Evolutionary conservation across 305 asterid species (phyloP).

Genomic region (Rubia occidens): DNA sequence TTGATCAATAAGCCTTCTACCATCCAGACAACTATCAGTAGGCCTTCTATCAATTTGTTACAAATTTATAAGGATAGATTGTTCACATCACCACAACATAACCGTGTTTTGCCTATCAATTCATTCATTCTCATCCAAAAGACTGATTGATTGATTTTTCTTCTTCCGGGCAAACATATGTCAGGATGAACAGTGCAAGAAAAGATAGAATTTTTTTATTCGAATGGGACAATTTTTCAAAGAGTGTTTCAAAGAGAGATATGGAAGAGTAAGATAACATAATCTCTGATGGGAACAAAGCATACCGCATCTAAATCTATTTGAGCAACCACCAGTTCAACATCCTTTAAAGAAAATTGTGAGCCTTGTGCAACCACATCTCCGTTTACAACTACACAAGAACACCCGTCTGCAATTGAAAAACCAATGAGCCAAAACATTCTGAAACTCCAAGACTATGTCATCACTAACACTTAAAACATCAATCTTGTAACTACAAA

Average conservation of each 20-base stretch:
- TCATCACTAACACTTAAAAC: not conserved
- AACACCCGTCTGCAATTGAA: constrained; percentile 71
- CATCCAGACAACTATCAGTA: not conserved
- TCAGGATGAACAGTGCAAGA: not conserved
- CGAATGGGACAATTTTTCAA: not conserved
- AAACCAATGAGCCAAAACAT: constrained; percentile 19
- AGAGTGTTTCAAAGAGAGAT: not conserved
- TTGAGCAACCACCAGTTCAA: constrained; percentile 88
- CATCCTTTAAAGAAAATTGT: constrained; percentile 89
- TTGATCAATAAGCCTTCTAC: not conserved
- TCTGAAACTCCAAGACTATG: constrained; percentile 10
- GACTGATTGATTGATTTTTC: not conserved
- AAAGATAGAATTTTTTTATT: not conserved
- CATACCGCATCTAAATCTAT: constrained; percentile 96
- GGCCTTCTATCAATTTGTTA: not conserved
- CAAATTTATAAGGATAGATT: not conserved
- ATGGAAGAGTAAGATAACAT: constrained; percentile 1
- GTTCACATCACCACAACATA: not conserved
- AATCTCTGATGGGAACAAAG: constrained; percentile 8
- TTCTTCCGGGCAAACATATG: not conserved
- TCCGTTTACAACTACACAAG: constrained; percentile 89
- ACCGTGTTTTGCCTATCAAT: not conserved
- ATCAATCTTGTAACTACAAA: not conserved
- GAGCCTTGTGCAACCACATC: constrained; percentile 96
- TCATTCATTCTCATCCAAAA: not conserved